Conservation (phyloP, 768 basidiomycete species). For the Lepiota venenata region DNA sequence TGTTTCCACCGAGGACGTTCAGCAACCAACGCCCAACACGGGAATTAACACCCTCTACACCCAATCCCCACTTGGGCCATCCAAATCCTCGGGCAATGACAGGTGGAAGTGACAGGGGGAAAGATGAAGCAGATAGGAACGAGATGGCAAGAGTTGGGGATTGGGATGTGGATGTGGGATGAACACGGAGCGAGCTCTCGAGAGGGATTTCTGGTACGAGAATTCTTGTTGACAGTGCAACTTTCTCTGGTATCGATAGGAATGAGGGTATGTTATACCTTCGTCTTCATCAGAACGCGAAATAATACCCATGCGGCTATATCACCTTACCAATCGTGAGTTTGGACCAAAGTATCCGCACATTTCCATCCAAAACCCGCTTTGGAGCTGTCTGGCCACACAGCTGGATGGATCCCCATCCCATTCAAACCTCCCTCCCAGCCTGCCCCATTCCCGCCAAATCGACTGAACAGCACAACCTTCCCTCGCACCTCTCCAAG, state of each 20-base stretch:
- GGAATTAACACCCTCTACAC: constrained; percentile 84
- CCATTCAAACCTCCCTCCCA: constrained; percentile 72
- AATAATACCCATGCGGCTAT: constrained; percentile 15
- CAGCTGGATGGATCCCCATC: constrained; percentile 82
- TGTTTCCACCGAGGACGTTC: constrained; percentile 34
- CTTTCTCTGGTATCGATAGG: constrained; percentile 82
- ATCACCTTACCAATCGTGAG: constrained; percentile 74
- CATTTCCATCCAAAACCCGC: constrained; percentile 79
- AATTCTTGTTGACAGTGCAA: constrained; percentile 48
- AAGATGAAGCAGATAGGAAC: constrained; percentile 76
- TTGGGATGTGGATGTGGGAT: background rate
- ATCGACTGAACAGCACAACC: constrained; percentile 82
- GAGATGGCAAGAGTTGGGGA: constrained; percentile 63
- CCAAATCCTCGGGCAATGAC: constrained; percentile 80
- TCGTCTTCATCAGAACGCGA: constrained; percentile 1
- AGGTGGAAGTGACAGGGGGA: constrained; percentile 80
- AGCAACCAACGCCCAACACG: constrained; percentile 73
- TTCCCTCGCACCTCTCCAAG: constrained; percentile 87
- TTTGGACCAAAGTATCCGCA: constrained; percentile 63
- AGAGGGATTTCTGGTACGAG: constrained; percentile 37
- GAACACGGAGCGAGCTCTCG: constrained; percentile 16
- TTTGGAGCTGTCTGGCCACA: constrained; percentile 79
- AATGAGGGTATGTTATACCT: constrained; percentile 85
- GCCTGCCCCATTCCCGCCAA: constrained; percentile 63
- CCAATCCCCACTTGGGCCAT: constrained; percentile 72